Evolutionary conservation across 1,139 yeast species (phyloP), one percentile per base, ranked within the genome.

Genomic region (Pichia sp.): DNA sequence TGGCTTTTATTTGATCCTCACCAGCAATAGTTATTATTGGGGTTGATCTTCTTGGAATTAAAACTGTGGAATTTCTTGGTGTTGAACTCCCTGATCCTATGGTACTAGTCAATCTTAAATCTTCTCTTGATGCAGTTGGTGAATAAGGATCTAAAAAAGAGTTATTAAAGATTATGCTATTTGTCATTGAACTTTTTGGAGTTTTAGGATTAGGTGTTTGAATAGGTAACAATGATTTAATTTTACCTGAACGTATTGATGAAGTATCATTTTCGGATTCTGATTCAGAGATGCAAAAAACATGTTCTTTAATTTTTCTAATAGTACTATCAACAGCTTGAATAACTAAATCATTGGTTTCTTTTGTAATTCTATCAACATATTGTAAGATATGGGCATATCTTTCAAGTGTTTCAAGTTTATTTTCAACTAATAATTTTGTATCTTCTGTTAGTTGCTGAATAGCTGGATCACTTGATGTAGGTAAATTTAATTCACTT

Each of bases 291-390:
- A 40, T 31, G 14, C 48, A 40, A 23, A 42, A 53, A 0, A 69
- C 63, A 49, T 68, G 74, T 28, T 69, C 74, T 37, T 66, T 64
- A 9, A 74, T 76, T 55, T 63, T 73, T 21, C 64, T 62, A 11
- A 86, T 74, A 0, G 95, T 81, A 32, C 77, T 78, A 19, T 74
- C 68, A 4, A 91, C 86, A 0, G 85, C 70, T 33, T 68, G 64
- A 30, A 85, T 64, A 3, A 89, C 94, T 55, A 80, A 67, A 16
- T 63, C 69, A 55, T 89, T 95, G 8, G 89, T 87, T 59, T 91
- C 96, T 35, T 72, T 74, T 47, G 87, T 84, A 35, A 91, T 77
- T 52, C 80, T 80, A 49, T 83, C 83, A n/a, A 86, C 78, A 56
- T 84, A 88, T 45, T 82, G 78, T 43, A 86, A 66, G 4, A 89